phyloP scores from a whole-genome alignment of 1,284 basidiomycete species.

The Trametes hirsuta region DNA sequence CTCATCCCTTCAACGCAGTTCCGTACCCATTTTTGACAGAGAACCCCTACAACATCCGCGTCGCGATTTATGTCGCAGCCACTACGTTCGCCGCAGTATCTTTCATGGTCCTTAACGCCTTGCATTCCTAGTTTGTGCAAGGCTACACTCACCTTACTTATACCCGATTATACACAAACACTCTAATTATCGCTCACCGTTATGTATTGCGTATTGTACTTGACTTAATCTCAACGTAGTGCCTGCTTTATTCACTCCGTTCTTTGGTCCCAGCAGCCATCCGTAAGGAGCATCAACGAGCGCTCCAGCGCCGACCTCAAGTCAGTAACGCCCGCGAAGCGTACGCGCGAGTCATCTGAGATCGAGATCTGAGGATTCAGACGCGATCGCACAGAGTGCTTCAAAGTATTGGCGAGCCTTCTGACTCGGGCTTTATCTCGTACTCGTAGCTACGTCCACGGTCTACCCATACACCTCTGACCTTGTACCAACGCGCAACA shows the following conservation, averaged over 20 bases:
- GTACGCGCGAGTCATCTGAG: conserved; percentile 8
- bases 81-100: conserved; percentile 56
- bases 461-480: background rate
- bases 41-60: conserved; percentile 52
- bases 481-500: conserved; percentile 23
- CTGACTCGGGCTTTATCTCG: background rate
- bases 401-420: background rate
- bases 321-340: conserved; percentile 8
- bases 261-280: background rate
- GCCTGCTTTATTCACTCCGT: background rate
- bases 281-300: background rate
- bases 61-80: conserved; percentile 63
- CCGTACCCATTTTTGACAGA: conserved; percentile 83
- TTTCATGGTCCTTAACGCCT: conserved; percentile 58
- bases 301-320: background rate
- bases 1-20: conserved; percentile 44
- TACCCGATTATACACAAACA: no score
- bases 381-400: conserved; percentile 6
- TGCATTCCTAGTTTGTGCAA: conserved; percentile 34
- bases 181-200: no score
- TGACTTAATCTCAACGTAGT: background rate
- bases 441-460: background rate
- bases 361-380: conserved; percentile 16
- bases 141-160: background rate
- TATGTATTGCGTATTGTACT: no score